Base-by-base conservation (phyloP, 2,329 filamentous ascomycete genomes). In the Myriosclerotinia curreyana region DNA sequence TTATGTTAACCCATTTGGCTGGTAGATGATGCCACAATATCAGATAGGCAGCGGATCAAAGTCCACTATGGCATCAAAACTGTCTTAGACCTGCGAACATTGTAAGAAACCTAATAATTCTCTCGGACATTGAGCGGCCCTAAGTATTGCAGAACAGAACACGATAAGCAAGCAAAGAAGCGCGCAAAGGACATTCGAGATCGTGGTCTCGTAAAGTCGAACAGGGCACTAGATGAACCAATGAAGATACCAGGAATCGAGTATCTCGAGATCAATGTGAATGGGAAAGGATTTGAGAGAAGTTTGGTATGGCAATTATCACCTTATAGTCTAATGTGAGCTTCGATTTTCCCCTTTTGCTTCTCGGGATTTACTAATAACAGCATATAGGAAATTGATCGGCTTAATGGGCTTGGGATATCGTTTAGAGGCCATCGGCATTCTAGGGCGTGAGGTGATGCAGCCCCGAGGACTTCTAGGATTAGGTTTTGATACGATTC, bases 81-180 rank as follows among this genome's bases (percentile, higher is more conserved):
- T 2, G 83, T 96, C 49, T 83, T 96, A 66, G 92, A 96, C 77
- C 79, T 96, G 14, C 84, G 92, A 64, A 91, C 91, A 67, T 86
- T 88, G 86, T 91, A 81, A 66, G 66, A 65, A 15, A 25, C 3
- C 5, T n/a, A 53, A 51, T n/a, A 53, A 51, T 8, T 40, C 25
- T 20, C 17, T n/a, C 17, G 17, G 55, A 31, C 20, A 50, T 28
- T 22, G 25, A 14, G 20, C 38, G 17, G 7, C 14, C 25, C 46
- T 55, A 9, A 61, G 25, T 11, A 25, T 44, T 28, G n/a, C 52
- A 90, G 87, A 69, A 91, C 90, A 28, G 91, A 94, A 75, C 88
- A 91, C 71, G 79, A 85, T 67, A 84, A 86, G 72, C 87, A 89
- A 71, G 82, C 84, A 15, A 80, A 85, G 65, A 91, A 88, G 74